phyloP scores from a whole-genome alignment of 2,329 filamentous ascomycete species.

The Cordyceps fumosorosea region DNA sequence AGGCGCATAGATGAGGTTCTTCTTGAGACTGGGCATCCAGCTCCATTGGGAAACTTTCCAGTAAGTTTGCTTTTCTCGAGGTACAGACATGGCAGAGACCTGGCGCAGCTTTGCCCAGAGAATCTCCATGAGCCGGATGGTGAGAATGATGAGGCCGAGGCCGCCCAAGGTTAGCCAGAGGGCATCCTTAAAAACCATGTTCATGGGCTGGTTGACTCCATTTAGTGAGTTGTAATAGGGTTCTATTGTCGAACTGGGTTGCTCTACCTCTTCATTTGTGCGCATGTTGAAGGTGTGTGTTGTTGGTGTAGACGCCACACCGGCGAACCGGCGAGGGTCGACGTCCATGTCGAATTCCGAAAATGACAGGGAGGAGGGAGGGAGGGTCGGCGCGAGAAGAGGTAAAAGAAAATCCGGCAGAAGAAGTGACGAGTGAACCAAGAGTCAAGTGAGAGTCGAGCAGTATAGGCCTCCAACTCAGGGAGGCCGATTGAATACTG shows the following conservation, averaged over 20 bases:
- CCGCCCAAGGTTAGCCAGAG: constrained; percentile 57
- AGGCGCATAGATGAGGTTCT: constrained; percentile 53
- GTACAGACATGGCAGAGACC: constrained; percentile 49
- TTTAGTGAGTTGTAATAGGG: constrained; percentile 50
- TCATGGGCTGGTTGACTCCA: constrained; percentile 54
- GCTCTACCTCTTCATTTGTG: constrained; percentile 20
- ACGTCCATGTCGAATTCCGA: constrained; percentile 19
- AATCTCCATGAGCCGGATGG: constrained; percentile 48
- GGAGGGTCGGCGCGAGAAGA: constrained; percentile 5
- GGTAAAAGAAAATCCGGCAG: constrained; percentile 1
- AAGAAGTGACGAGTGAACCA: neutral
- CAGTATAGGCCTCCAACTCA: constrained; percentile 9
- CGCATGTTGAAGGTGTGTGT: constrained; percentile 23
- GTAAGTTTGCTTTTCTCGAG: constrained; percentile 48
- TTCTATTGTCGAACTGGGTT: constrained; percentile 42
- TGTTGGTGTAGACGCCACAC: constrained; percentile 23
- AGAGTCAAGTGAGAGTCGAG: neutral
- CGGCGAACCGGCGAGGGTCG: constrained; percentile 25
- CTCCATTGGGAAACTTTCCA: constrained; percentile 52
- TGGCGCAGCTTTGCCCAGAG: constrained; percentile 51
- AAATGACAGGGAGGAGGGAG: neutral
- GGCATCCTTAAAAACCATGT: constrained; percentile 49
- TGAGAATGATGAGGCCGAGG: constrained; percentile 46
- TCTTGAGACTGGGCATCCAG: constrained; percentile 58
- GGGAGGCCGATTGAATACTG: constrained; percentile 3